These are phyloP conservation scores for Ceratonia siliqua DNA, from an alignment of 306 rosid species.

Conservation along the genomic window DNA sequence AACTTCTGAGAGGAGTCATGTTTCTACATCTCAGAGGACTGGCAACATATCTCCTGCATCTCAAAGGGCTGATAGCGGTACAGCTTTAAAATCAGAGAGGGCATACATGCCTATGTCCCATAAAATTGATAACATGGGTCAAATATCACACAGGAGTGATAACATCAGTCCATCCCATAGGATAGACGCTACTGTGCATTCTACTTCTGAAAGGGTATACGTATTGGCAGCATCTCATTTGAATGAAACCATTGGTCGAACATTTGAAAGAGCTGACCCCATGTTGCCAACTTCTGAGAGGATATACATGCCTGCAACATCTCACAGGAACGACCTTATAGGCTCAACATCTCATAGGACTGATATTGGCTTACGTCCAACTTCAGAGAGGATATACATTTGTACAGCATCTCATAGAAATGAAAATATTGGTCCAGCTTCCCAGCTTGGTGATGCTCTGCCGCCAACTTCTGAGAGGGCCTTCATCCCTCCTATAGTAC, in stretches of 20 bases:
- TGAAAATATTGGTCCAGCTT: slow-evolving; percentile 39
- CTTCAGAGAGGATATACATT: slow-evolving; percentile 45
- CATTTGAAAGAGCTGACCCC: slow-evolving; percentile 44
- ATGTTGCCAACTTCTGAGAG: slow-evolving; percentile 43
- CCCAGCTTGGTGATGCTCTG: slow-evolving; percentile 42
- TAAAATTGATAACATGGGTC: slow-evolving; percentile 13
- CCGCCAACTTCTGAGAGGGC: slow-evolving; percentile 46
- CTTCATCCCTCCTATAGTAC: slow-evolving; percentile 43
- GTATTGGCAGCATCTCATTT: slow-evolving; percentile 41
- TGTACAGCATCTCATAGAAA: slow-evolving; percentile 48
- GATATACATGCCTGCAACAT: slow-evolving; percentile 29
- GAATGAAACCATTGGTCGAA: slow-evolving; percentile 33
- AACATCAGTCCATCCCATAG: slow-evolving; percentile 38
- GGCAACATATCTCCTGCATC: slow-evolving; percentile 28
- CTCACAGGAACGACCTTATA: slow-evolving; percentile 25
- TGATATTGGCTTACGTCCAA: slow-evolving; percentile 41
- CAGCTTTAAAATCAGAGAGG: slow-evolving; percentile 40
- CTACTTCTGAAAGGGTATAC: slow-evolving; percentile 43
- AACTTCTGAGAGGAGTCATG: slow-evolving; percentile 39
- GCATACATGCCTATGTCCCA: slow-evolving; percentile 40
- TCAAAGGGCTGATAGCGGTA: slow-evolving; percentile 31
- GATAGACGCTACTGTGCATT: slow-evolving; percentile 29
- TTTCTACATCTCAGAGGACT: slow-evolving; percentile 38
- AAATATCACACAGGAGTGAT: slow-evolving; percentile 39
- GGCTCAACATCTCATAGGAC: slow-evolving; percentile 47